Evolutionary conservation across 352 stramenopile species (phyloP), one percentile per base, ranked within the genome.

Genomic region (Elongisporangium undulatum): DNA sequence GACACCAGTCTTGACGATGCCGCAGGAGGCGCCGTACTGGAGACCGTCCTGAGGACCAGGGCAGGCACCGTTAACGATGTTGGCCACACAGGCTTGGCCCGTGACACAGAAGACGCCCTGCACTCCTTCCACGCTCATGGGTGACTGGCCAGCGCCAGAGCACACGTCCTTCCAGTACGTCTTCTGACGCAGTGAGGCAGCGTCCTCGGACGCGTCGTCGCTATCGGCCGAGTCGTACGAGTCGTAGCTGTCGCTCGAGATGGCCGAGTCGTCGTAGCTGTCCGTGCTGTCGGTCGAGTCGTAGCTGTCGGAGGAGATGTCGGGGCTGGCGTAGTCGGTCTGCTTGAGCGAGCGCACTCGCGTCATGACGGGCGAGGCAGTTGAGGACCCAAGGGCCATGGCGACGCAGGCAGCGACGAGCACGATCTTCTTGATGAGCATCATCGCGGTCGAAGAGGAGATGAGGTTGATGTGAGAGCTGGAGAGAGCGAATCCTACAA

Each of bases 21-120:
- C 66, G 26, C 71, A 76, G 62, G 72, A 74, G 6, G 71, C 76
- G 38, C 68, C 67, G 53, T 64, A 49, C 19, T 58, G 55, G 4
- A 63, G 38, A 24, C 61, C 61, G 13, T 62, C 56, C 17, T 67
- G 49, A 21, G 49, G 49, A 1, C 61, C 56, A 6, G 61, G 61
- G 39, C 61, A 67, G 6, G 41, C 56, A 13, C 61, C 61, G 38
- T 51, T 52, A 1, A 19, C 21, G 56, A 64, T 59, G 26, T 63
- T 48, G 13, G 62, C 56, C 3, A 64, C 57, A 49, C 62, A 67
- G 1, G 61, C 49, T 24, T 61, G 54, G 20, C 55, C 61, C 9
- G 49, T 51, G 1, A 66, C 55, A 22, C 60, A 66, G 54, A 58
- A 67, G 16, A 59, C 26, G 24, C 54, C 56, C 20, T 56, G 51